Conservation (phyloP, 768 basidiomycete genomes). For the Strobilomyces dryophilus region DNA sequence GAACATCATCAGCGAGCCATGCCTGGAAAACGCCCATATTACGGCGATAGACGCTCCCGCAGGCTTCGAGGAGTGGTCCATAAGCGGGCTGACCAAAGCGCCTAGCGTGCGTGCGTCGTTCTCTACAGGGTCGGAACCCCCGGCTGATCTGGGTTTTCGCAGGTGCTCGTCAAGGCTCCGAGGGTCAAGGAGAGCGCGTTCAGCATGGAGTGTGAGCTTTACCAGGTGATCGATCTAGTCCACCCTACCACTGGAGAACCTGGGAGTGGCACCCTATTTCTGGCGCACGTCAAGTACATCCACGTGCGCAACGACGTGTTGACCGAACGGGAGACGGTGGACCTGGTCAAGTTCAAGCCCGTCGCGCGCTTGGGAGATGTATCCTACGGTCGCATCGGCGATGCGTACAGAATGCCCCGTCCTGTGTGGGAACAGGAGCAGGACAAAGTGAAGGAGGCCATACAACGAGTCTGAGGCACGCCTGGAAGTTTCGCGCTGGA, state of each 20-base stretch:
- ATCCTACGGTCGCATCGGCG: conserved; percentile 31
- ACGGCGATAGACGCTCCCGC: conserved; percentile 35
- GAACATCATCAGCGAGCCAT: conserved; percentile 53
- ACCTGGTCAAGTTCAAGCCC: conserved; percentile 34
- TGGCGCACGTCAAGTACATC: conserved; percentile 37
- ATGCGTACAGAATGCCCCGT: conserved; percentile 25
- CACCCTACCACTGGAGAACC: conserved; percentile 30
- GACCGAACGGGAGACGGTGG: conserved; percentile 33
- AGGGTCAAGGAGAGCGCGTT: conserved; percentile 37
- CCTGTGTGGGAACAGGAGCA: conserved; percentile 22
- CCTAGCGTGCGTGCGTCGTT: conserved; percentile 11
- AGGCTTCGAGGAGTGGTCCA: conserved; percentile 37
- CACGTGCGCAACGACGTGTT: conserved; percentile 42
- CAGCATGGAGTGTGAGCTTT: conserved; percentile 10
- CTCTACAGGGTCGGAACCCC: too few relatives aligned
- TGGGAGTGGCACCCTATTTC: conserved; percentile 26
- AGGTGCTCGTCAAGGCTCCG: conserved; percentile 37
- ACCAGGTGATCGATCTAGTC: conserved; percentile 31
- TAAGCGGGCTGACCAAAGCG: conserved; percentile 29
- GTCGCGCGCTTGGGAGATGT: conserved; percentile 39
- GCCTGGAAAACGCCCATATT: conserved; percentile 36
- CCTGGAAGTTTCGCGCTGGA: too few relatives aligned
- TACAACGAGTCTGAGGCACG: neutral
- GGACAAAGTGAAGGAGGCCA: conserved; percentile 2
- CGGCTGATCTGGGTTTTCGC: neutral